Base-by-base conservation (phyloP, 2,329 filamentous ascomycete genomes). In the Arachnopeziza araneosa region DNA sequence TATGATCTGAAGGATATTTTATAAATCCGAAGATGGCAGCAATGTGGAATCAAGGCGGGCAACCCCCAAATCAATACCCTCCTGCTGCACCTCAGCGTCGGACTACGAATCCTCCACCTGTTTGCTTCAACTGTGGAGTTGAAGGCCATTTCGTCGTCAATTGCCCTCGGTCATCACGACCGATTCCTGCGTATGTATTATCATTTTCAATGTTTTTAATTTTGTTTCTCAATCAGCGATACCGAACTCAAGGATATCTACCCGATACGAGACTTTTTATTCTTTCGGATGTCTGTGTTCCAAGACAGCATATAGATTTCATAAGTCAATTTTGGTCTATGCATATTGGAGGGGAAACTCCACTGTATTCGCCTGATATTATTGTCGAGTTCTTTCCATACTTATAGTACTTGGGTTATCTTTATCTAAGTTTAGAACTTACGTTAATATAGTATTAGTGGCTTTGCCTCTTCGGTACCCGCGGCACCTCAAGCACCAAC, bases 111-210 rank as follows among this genome's bases (percentile, higher is more conserved):
- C 64, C 63, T 32, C 74, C 74, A 57, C 72, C 73, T 8, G 66
- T 76, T 63, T 84, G 82, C 70, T 83, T 82, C 69, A 83, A 83
- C 67, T 84, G 82, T 65, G 80, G 80, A 56, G 69, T 71, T 54
- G 70, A 72, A 30, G 78, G 79, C 3, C 82, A 84, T 67, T 83
- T 80, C 75, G 74, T 79, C 14, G 72, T 82, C 56, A 79, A 79
- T 55, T 84, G 81, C 67, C 81, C 80, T 8, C 77, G 82, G 61
- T 76, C 78, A 23, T 79, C 78, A 24, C 73, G 79, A 62, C 70
- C 73, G 64, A 75, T 76, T 52, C 79, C 79, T 64, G 78, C 76
- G 81, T 83, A 76, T 79, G 81, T 78, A 24, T 30, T 36, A 24
- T 52, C 32, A 22, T 24, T 58, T 60, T 24, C 17, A 50, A 55